Percentiles rank a stretch among this genome's conserved stretches.
Conservation (phyloP, 148 eudicot species). For the Gaultheria prostrata region DNA sequence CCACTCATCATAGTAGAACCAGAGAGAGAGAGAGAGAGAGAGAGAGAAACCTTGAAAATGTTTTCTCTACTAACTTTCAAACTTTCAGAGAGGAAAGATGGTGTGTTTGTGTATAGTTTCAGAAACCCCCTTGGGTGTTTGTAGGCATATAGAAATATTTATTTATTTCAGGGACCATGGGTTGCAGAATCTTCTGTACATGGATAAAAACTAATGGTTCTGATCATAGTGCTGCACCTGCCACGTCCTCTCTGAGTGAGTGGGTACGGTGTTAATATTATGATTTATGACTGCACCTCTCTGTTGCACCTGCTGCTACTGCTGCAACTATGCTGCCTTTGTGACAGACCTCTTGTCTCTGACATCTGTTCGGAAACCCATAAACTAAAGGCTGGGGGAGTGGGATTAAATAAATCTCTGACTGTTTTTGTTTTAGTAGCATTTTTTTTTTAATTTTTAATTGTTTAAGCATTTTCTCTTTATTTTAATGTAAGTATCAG, state of each 20-base stretch:
- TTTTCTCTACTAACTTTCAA: neutral
- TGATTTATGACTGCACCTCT: conserved; percentile 51
- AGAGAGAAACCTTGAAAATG: neutral
- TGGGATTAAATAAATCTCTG: neutral
- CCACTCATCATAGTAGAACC: conserved; percentile 22
- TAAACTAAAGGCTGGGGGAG: conserved; percentile 28
- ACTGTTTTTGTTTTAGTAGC: neutral
- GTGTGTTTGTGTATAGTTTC: neutral
- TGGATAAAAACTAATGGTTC: conserved; percentile 73
- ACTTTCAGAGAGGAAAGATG: neutral
- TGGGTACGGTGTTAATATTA: conserved; percentile 23
- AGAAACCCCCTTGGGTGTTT: neutral
- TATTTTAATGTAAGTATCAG: neutral
- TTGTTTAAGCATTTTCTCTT: neutral
- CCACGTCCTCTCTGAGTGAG: conserved; percentile 23
- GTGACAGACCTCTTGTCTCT: conserved; percentile 76
- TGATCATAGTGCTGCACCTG: conserved; percentile 33
- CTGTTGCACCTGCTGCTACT: conserved; percentile 44
- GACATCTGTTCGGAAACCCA: conserved; percentile 67
- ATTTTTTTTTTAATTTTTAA: neutral
- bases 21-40: neutral
- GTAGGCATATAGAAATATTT: conserved; percentile 39
- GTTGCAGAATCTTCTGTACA: conserved; percentile 81
- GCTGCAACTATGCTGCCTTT: conserved; percentile 38
- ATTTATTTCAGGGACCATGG: conserved; percentile 61